A percentile compares a stretch with the other conserved stretches of the same genome.
Evolutionary conservation across 352 stramenopile species (phyloP).

Genomic region (Phytophthora niederhauseri): DNA sequence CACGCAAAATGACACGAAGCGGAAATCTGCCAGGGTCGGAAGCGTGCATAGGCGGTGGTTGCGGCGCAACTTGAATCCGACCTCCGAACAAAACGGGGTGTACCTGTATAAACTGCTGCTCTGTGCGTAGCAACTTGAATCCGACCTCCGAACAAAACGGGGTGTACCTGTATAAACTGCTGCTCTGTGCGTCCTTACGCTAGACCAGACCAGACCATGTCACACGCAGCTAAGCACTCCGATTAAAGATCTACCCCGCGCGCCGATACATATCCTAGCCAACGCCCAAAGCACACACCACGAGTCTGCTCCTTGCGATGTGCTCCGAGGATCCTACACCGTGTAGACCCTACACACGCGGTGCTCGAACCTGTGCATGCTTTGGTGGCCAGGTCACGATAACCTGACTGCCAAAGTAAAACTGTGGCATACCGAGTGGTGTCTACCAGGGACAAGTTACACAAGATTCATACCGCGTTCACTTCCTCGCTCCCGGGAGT

Average conservation of each 20-base stretch:
- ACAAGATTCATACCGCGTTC: neutral
- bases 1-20: neutral
- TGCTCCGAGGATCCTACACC: too few relatives aligned
- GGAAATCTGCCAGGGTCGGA: too few relatives aligned
- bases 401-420: too few relatives aligned
- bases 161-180: neutral
- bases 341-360: too few relatives aligned
- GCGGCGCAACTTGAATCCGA: neutral
- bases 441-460: neutral
- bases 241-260: neutral
- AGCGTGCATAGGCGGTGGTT: slow-evolving; percentile 3
- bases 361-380: too few relatives aligned
- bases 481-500: neutral
- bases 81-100: neutral
- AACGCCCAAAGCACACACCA: neutral
- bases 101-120: neutral
- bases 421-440: neutral
- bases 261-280: neutral
- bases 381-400: too few relatives aligned
- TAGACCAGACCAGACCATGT: slow-evolving; percentile 2
- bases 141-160: neutral
- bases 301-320: neutral
- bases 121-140: neutral
- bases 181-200: neutral
- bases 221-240: neutral